A percentile compares a stretch with the other conserved stretches of the same genome.
Evolutionary conservation across 768 basidiomycete genomes (phyloP).

Genomic region (Pulveroboletus sp.): DNA sequence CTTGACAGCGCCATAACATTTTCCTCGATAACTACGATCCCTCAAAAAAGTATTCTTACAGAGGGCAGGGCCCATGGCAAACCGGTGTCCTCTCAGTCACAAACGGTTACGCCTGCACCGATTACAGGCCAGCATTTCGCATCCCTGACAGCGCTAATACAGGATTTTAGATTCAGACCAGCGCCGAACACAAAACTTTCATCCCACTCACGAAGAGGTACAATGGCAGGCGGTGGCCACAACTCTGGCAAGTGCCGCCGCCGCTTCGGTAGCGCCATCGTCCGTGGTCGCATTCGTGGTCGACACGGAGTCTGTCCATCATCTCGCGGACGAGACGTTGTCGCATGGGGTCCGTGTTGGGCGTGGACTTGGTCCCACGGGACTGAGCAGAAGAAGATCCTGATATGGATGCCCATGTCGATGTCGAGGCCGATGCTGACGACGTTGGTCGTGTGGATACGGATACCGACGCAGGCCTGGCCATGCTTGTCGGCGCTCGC

Average conservation of each 20-base stretch:
- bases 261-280: conserved; percentile 46
- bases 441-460: background rate
- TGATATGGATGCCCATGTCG: background rate
- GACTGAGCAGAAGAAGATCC: background rate
- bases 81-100: conserved; percentile 10
- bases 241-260: conserved; percentile 46
- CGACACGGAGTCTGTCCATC: conserved; percentile 41
- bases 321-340: conserved; percentile 27
- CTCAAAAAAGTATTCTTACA: too few species aligned
- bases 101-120: conserved; percentile 37
- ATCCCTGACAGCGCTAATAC: conserved; percentile 33
- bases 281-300: conserved; percentile 52
- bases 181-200: background rate
- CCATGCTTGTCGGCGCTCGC: background rate
- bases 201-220: conserved; percentile 48
- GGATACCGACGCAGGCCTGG: background rate
- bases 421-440: background rate
- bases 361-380: background rate
- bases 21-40: too few species aligned
- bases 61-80: too few species aligned
- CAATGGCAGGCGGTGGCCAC: conserved; percentile 35
- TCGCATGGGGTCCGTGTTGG: conserved; percentile 1
- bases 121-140: conserved; percentile 34
- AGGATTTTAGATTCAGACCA: background rate
- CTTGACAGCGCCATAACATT: too few species aligned